A percentile compares a stretch with the other conserved stretches of the same genome.
These are phyloP conservation scores for Aechmea fasciata DNA, from an alignment of 176 grass and related monocot genomes.

Conservation along the genomic window DNA sequence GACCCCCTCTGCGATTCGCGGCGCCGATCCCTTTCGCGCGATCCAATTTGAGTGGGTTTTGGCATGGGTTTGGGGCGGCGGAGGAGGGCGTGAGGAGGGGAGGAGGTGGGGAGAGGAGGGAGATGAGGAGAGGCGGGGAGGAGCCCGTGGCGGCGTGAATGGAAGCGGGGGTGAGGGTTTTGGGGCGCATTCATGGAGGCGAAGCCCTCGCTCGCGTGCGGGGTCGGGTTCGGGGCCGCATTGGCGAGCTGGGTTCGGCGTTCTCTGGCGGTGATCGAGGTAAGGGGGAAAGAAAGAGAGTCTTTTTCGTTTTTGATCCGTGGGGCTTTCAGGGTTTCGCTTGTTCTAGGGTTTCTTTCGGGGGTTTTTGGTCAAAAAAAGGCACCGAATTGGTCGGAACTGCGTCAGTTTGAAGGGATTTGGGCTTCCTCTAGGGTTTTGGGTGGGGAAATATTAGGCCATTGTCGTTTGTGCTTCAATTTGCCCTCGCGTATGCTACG, in stretches of 20 bases:
- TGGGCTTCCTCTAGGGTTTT: background rate
- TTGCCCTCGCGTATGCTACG: background rate
- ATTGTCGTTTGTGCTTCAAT: background rate
- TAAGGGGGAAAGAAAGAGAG: slow-evolving; percentile 1
- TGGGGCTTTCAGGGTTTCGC: background rate
- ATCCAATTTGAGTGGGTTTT: background rate
- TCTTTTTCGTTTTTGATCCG: slow-evolving; percentile 3
- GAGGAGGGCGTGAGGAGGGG: background rate
- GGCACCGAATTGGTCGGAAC: background rate
- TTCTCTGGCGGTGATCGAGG: slow-evolving; percentile 29
- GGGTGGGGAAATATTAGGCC: background rate
- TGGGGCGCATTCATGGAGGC: slow-evolving; percentile 34
- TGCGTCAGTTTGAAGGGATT: background rate
- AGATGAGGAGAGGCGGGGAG: slow-evolving; percentile 7
- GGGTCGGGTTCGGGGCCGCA: slow-evolving; percentile 30
- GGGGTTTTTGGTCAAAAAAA: background rate
- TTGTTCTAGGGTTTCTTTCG: background rate
- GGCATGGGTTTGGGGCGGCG: background rate
- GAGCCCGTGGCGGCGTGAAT: slow-evolving; percentile 31
- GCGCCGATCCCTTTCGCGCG: background rate
- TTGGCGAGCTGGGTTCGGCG: slow-evolving; percentile 11
- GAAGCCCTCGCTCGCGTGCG: slow-evolving; percentile 25
- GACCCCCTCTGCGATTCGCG: background rate
- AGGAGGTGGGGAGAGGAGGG: slow-evolving; percentile 16
- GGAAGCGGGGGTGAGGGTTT: slow-evolving; percentile 27